Percentiles rank a stretch among this genome's conserved stretches.
Conservation (phyloP, 495 filamentous ascomycete species). For the Penicillium steckii region DNA sequence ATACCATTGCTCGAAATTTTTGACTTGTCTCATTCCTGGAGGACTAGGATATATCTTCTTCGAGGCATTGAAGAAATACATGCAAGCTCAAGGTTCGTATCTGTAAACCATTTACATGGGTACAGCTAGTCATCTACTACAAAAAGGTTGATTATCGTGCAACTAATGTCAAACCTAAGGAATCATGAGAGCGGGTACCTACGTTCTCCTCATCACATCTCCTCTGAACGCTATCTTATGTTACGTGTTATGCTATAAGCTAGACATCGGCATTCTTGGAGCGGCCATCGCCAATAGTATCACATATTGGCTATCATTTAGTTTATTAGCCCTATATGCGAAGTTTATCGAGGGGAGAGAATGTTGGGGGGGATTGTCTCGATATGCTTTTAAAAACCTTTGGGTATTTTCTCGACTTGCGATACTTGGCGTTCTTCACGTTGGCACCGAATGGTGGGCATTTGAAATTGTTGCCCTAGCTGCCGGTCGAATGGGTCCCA, state of each 20-base stretch:
- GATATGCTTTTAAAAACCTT: conserved; percentile 61
- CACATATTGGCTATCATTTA: conserved; percentile 84
- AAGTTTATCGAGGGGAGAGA: conserved; percentile 68
- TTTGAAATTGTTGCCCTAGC: conserved; percentile 91
- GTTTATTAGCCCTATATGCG: conserved; percentile 73
- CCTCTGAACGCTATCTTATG: conserved; percentile 76
- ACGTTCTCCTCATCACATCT: conserved; percentile 80
- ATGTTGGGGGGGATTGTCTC: conserved; percentile 82
- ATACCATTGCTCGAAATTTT: conserved; percentile 68
- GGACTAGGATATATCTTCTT: conserved; percentile 91
- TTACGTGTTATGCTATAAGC: conserved; percentile 73
- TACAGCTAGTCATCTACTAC: neutral
- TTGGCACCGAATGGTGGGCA: conserved; percentile 94
- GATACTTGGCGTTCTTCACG: conserved; percentile 74
- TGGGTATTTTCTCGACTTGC: conserved; percentile 75
- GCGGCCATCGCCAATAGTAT: conserved; percentile 85
- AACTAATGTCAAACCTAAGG: conserved; percentile 46
- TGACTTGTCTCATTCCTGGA: conserved; percentile 77
- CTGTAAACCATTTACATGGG: neutral
- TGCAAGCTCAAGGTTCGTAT: conserved; percentile 77
- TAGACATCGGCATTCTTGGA: conserved; percentile 70
- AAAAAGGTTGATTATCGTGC: too few relatives aligned
- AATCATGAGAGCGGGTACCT: conserved; percentile 85
- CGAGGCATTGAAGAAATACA: conserved; percentile 86
- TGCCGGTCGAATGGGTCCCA: conserved; percentile 78